Percentiles rank a stretch among this genome's conserved stretches.
Conservation (phyloP, 2,329 filamentous ascomycete species). For the Penicillium sp. region DNA sequence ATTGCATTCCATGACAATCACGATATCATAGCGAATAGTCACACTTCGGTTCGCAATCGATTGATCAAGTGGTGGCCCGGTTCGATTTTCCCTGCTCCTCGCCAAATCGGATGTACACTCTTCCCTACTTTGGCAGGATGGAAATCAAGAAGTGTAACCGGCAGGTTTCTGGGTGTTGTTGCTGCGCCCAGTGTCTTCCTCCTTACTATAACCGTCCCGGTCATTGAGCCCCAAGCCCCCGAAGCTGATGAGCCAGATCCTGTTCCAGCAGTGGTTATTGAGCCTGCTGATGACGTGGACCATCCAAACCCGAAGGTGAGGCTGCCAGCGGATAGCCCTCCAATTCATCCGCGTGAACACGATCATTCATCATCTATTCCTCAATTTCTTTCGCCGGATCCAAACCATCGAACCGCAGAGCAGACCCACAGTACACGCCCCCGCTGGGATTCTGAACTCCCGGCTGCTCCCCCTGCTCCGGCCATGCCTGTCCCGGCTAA, state of each 20-base stretch:
- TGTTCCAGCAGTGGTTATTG: conserved; percentile 23
- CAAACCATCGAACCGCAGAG: conserved; percentile 12
- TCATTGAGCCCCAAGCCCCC: conserved; percentile 65
- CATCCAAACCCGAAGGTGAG: conserved; percentile 24
- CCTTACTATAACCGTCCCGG: conserved; percentile 81
- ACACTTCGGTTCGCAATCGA: conserved; percentile 31
- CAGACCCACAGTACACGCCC: conserved; percentile 13
- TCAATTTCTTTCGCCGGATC: conserved; percentile 4
- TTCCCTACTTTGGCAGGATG: conserved; percentile 85
- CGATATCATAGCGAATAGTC: conserved; percentile 37
- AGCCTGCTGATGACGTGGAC: conserved; percentile 16
- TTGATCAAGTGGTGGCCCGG: conserved; percentile 75
- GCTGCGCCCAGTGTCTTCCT: conserved; percentile 88
- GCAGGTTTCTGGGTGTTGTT: conserved; percentile 71
- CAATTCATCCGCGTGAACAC: conserved; percentile 21
- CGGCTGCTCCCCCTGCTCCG: conserved; percentile 26
- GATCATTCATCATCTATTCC: conserved; percentile 3
- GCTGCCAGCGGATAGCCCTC: conserved; percentile 36
- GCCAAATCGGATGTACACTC: conserved; percentile 64
- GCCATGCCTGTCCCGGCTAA: conserved; percentile 24
- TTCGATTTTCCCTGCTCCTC: conserved; percentile 62
- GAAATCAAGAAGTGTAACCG: conserved; percentile 75
- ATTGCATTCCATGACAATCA: conserved; percentile 29
- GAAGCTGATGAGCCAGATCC: conserved; percentile 44
- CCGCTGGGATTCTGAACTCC: conserved; percentile 39